Evolutionary conservation across 768 basidiomycete species (phyloP), one percentile per base, ranked within the genome.

Genomic region (Naganishia vishniacii): DNA sequence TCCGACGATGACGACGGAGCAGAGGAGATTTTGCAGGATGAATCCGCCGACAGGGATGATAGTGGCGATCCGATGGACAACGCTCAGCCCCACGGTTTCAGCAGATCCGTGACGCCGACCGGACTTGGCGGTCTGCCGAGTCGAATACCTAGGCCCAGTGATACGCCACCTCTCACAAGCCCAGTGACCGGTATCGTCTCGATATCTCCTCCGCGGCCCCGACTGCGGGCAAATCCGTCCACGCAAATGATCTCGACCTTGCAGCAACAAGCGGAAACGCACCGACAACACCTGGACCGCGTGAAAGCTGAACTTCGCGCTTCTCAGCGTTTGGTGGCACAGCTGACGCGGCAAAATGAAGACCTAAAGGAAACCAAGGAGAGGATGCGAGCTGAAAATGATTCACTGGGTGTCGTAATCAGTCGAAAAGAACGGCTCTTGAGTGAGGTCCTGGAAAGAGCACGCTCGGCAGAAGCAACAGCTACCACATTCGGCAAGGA

Each of bases 311-410:
- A 56, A 18, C 53, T 56, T 56, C 53, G 53, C 23, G 53, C 53
- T 13, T 56, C 53, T 7, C 53, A 56, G 25, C 53, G 53, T 3
- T 26, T 56, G 23, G 53, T 56, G 5, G 53, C 53, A 34, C 59
- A 63, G 41, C n/a, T 63, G 11, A 63, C 62, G 15, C 37, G 62
- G 25, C 62, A 63, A 58, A 73, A 68, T 8, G 75, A 77, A 40
- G 75, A 77, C 68, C 70, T 77, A 23, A 75, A 73, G 49, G 74
- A 75, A 40, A 75, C 75, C 4, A 67, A 69, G 51, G 74, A 73
- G 42, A 53, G 75, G 29, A 72, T 73, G 65, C 48, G 73, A 31
- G 68, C 69, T 3, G 73, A 77, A 56, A 69, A 68, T 25, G 75
- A 77, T 20, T 69, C 71, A 0, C 59, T 75, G 46, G 74, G 75